Evolutionary conservation across 148 eudicot species (phyloP).

Genomic region (Rhododendron vialii): DNA sequence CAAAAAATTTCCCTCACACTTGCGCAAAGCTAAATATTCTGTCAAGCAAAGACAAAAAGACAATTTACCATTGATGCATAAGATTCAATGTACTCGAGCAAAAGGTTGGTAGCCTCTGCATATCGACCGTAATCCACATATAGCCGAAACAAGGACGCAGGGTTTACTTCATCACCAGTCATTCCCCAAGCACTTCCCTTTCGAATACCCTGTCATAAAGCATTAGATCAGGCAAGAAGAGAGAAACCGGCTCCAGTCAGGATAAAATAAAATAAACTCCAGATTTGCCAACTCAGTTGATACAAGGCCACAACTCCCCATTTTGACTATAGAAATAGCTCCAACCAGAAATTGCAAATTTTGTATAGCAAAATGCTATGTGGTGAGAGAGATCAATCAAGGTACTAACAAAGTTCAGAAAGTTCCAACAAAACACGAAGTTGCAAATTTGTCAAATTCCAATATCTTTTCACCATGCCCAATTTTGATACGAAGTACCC

Average conservation of each 20-base stretch:
- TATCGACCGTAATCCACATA: slow-evolving; percentile 86
- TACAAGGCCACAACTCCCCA: not conserved
- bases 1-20: not conserved
- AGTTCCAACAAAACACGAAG: not conserved
- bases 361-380: not conserved
- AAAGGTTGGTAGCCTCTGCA: slow-evolving; percentile 80
- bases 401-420: not conserved
- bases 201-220: slow-evolving; percentile 44
- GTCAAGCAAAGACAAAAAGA: not conserved
- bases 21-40: slow-evolving; percentile 5
- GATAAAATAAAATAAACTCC: not conserved
- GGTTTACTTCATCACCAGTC: slow-evolving; percentile 78
- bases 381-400: not conserved
- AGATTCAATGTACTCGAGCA: slow-evolving; percentile 65
- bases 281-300: not conserved
- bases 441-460: not conserved
- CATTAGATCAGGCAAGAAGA: slow-evolving; percentile 14
- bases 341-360: not conserved
- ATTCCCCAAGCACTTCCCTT: slow-evolving; percentile 52
- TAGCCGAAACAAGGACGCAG: slow-evolving; percentile 79
- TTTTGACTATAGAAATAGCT: not conserved
- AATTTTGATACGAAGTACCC: not conserved
- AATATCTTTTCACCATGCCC: too few relatives aligned
- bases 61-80: slow-evolving; percentile 64
- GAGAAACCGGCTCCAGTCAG: not conserved